Conservation (phyloP, 1,284 basidiomycete genomes). For the Ustilago crameri region DNA sequence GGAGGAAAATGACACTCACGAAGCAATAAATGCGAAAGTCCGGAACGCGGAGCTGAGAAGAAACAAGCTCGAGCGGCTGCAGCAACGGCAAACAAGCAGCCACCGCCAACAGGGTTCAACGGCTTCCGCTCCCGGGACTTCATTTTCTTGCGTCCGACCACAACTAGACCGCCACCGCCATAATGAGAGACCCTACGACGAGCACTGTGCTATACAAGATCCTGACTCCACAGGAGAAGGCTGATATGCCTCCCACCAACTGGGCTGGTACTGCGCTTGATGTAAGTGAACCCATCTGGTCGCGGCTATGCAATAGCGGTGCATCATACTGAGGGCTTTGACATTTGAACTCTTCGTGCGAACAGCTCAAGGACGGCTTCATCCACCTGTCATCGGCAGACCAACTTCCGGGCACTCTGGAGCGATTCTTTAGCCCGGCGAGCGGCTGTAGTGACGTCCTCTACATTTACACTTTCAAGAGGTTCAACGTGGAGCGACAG, state of each 20-base stretch:
- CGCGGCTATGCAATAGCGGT: too few relatives aligned
- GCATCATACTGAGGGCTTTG: too few relatives aligned
- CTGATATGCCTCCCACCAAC: conserved; percentile 28
- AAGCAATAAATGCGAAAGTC: background rate
- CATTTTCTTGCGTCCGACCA: background rate
- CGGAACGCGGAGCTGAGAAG: conserved; percentile 13
- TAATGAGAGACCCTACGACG: conserved; percentile 47
- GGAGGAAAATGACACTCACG: conserved; percentile 14
- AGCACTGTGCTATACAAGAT: conserved; percentile 63
- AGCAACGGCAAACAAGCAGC: conserved; percentile 8
- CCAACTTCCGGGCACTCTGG: conserved; percentile 53
- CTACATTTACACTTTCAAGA: conserved; percentile 43
- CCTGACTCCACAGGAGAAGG: conserved; percentile 53
- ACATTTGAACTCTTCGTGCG: too few relatives aligned
- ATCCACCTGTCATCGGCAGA: conserved; percentile 58
- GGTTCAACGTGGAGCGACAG: conserved; percentile 34
- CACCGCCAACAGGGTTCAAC: background rate
- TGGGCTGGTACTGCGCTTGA: conserved; percentile 60
- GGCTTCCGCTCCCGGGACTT: background rate
- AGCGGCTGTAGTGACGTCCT: conserved; percentile 48
- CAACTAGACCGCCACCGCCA: background rate
- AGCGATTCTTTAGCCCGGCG: conserved; percentile 50
- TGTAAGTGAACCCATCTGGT: conserved; percentile 33
- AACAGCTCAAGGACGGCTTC: conserved; percentile 57
- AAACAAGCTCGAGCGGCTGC: too few relatives aligned